Base-by-base conservation (phyloP, 2,329 filamentous ascomycete species). In the Trichophyton simii region DNA sequence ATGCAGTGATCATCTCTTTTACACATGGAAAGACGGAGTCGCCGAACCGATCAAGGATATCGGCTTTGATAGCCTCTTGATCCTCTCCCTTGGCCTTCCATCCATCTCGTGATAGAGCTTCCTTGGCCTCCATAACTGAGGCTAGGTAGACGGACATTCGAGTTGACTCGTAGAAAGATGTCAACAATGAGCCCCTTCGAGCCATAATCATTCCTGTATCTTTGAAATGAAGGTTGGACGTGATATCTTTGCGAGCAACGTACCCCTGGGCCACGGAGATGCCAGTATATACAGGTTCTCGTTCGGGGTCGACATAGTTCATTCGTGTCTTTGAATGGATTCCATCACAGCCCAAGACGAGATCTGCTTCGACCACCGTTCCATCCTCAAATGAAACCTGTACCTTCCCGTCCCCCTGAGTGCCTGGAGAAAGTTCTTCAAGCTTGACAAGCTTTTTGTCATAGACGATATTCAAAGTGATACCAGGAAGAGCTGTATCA, bases 281-380 rank as follows among this genome's bases (percentile, higher is more conserved):
- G 36, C 66, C 79, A 0, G 77, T 79, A 66, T 82, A 85, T 1
- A 71, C 73, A 1, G 83, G 79, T 38, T 75, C 68, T 0, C 80
- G 65, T 0, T 77, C 73, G 0, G 81, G 79, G 54, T 79, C 74
- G 0, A 86, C 71, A 48, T 82, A 77, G 2, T 71, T 74, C 52
- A 55, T 55, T 2, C 82, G 76, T 0, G 85, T 79, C 0, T 71
- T 73, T 0, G 82, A 84, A 67, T 85, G 80, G 58, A 85, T 85
- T 0, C 83, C 83, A 62, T 86, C 83, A 0, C 81, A 80, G 0
- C 82, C 83, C 15, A 85, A 72, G 0, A 86, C 75, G 11, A 82
- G 67, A 1, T 71, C 65, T 0, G 80, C 78, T 0, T 65, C 68
- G 0, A 66, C 71, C 0, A 67, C 71, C 0, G 72, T 72, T 0